These are phyloP conservation scores for Fraxinus nigra DNA, from an alignment of 305 asterid genomes.

Conservation along the genomic window DNA sequence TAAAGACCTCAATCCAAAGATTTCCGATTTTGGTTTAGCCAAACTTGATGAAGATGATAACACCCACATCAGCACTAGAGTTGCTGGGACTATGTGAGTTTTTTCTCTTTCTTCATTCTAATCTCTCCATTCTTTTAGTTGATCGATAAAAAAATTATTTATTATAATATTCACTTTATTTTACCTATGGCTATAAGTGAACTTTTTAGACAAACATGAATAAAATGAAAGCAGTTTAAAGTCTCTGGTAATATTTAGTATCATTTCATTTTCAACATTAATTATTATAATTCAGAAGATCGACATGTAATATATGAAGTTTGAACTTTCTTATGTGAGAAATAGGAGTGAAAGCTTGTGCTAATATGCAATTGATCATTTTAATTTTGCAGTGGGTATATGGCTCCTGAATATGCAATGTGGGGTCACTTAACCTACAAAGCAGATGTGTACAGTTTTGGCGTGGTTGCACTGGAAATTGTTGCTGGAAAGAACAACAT, in stretches of 20 bases:
- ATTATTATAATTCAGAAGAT: neutral
- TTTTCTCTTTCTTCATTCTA: neutral
- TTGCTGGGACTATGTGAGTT: conserved; percentile 61
- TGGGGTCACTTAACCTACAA: conserved; percentile 59
- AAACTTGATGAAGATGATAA: conserved; percentile 56
- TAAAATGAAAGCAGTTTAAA: neutral
- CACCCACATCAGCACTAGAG: conserved; percentile 49
- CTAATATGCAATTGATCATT: neutral
- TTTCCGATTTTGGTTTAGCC: conserved; percentile 65
- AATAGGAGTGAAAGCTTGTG: neutral
- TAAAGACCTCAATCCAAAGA: conserved; percentile 50
- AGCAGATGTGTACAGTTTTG: conserved; percentile 57
- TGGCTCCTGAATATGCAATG: conserved; percentile 66
- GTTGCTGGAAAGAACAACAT: conserved; percentile 53
- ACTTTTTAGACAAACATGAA: neutral
- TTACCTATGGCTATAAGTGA: neutral
- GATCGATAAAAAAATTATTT: neutral
- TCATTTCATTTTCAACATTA: neutral
- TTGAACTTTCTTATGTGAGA: neutral
- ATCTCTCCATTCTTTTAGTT: neutral
- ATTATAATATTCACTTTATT: neutral
- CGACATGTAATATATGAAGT: neutral
- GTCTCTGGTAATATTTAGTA: neutral
- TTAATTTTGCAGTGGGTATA: conserved; percentile 38
- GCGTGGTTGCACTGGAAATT: conserved; percentile 47